Conservation (phyloP, 2,329 filamentous ascomycete species). For the Penicillium sp. region DNA sequence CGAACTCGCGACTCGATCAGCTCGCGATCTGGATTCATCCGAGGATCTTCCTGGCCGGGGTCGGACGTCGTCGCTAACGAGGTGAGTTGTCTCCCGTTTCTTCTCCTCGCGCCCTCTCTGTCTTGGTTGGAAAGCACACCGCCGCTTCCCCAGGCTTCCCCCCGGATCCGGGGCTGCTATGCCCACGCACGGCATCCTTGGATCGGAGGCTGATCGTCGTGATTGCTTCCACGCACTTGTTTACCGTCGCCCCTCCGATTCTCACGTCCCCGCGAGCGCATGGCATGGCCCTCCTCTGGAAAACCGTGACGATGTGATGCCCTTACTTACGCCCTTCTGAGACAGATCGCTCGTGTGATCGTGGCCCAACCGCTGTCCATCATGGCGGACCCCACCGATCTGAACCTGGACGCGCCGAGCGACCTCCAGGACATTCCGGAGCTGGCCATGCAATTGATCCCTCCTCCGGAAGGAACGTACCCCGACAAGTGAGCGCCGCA, state of each 20-base stretch:
- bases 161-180: slow-evolving; percentile 23
- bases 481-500: slow-evolving; percentile 39
- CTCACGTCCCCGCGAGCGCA: slow-evolving; percentile 12
- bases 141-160: background rate
- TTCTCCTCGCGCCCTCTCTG: background rate
- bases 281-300: slow-evolving; percentile 6
- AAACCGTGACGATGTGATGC: slow-evolving; percentile 21
- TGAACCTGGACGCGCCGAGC: slow-evolving; percentile 46
- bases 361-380: slow-evolving; percentile 20
- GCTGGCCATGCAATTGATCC: slow-evolving; percentile 41
- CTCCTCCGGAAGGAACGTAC: slow-evolving; percentile 45
- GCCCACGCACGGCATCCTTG: slow-evolving; percentile 37
- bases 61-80: slow-evolving; percentile 2
- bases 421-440: slow-evolving; percentile 48
- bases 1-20: too few species aligned
- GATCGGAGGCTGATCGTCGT: slow-evolving; percentile 19
- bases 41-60: slow-evolving; percentile 13
- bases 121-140: background rate
- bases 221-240: slow-evolving; percentile 44
- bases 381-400: slow-evolving; percentile 44
- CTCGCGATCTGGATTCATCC: slow-evolving; percentile 19
- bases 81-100: background rate
- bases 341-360: slow-evolving; percentile 14
- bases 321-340: slow-evolving; percentile 15
- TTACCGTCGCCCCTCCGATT: slow-evolving; percentile 18